A percentile compares a stretch with the other conserved stretches of the same genome.
Evolutionary conservation across 257 asterid species (phyloP).

Genomic region (Vinca minor): DNA sequence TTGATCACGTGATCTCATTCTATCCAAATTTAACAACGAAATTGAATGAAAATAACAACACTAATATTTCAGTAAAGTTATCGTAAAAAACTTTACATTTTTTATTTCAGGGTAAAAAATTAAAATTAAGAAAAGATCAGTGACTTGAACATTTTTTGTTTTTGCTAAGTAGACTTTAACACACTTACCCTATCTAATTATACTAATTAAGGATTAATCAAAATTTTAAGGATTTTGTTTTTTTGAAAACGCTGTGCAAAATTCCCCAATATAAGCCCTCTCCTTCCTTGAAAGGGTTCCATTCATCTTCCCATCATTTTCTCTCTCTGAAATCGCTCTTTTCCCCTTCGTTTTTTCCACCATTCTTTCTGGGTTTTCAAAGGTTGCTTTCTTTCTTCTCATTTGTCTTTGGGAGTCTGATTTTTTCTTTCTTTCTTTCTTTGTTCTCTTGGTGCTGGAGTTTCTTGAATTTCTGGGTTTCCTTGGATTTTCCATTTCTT

Average conservation of each 20-base stretch:
- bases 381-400: not conserved
- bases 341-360: conserved; percentile 5
- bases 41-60: too few species aligned
- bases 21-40: too few species aligned
- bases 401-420: too few species aligned
- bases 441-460: not conserved
- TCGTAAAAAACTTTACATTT: too few species aligned
- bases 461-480: conserved; percentile 1
- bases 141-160: too few species aligned
- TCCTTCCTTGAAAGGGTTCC: conserved; percentile 45
- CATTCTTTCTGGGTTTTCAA: not conserved
- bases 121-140: too few species aligned
- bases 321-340: conserved; percentile 16
- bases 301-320: conserved; percentile 20
- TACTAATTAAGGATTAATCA: conserved; percentile 7
- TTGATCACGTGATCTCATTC: too few species aligned
- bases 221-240: not conserved
- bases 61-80: too few species aligned
- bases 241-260: conserved; percentile 52
- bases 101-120: too few species aligned
- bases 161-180: too few species aligned
- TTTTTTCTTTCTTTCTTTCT: not conserved
- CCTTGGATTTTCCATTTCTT: too few species aligned
- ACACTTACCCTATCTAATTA: too few species aligned
- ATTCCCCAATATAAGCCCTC: conserved; percentile 47